A percentile compares a stretch with the other conserved stretches of the same genome.
phyloP scores from a whole-genome alignment of 2,329 filamentous ascomycete genomes.

The Didymella sp. region DNA sequence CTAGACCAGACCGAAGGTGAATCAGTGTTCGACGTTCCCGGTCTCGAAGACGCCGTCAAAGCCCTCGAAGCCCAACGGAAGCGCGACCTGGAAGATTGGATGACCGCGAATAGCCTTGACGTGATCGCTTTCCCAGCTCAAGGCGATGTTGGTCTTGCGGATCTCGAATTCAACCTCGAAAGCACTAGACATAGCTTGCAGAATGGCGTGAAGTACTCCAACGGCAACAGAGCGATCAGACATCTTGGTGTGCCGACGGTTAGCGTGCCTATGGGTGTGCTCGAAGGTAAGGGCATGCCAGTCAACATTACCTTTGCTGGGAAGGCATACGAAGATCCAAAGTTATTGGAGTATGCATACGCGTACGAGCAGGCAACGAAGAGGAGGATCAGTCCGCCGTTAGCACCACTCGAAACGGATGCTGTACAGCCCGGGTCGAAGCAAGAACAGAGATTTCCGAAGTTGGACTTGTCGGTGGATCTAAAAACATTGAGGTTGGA shows the following conservation, averaged over 20 bases:
- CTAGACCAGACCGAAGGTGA: conserved; percentile 33
- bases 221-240: conserved; percentile 61
- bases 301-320: conserved; percentile 62
- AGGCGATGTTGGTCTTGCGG: conserved; percentile 59
- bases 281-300: conserved; percentile 58
- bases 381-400: conserved; percentile 22
- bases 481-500: neutral
- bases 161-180: conserved; percentile 53
- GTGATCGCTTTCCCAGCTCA: conserved; percentile 59
- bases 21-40: conserved; percentile 53
- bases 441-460: neutral
- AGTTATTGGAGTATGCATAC: conserved; percentile 36
- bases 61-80: conserved; percentile 59
- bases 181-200: conserved; percentile 50
- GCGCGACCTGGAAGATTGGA: conserved; percentile 60
- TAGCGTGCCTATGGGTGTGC: conserved; percentile 61
- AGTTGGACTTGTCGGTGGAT: conserved; percentile 1
- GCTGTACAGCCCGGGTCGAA: neutral
- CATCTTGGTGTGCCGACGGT: conserved; percentile 64
- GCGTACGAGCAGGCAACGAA: conserved; percentile 30
- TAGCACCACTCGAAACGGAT: conserved; percentile 24
- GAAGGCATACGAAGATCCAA: conserved; percentile 56
- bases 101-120: conserved; percentile 54
- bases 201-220: conserved; percentile 62
- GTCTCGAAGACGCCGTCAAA: conserved; percentile 53